A percentile compares a stretch with the other conserved stretches of the same genome.
Evolutionary conservation across 2,329 filamentous ascomycete genomes (phyloP).

Genomic region (Fusarium anthophilum): DNA sequence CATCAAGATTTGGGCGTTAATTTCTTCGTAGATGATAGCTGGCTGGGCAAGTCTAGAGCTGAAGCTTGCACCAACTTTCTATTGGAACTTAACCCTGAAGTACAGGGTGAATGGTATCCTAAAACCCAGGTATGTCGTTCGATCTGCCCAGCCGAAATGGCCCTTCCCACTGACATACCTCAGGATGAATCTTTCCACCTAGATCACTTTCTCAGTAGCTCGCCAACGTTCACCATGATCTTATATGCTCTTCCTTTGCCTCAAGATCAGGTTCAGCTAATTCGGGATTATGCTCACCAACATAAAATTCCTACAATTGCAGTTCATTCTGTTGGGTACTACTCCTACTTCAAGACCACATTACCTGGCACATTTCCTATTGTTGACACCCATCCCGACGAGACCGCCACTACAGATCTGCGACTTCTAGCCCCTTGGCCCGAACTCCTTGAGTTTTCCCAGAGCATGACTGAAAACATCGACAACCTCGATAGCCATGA

Average conservation of each 20-base stretch:
- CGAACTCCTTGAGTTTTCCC: constrained; percentile 75
- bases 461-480: constrained; percentile 73
- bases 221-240: constrained; percentile 61
- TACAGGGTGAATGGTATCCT: constrained; percentile 77
- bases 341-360: constrained; percentile 84
- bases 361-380: constrained; percentile 86
- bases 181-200: constrained; percentile 49
- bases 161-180: constrained; percentile 3
- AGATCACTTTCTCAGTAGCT: constrained; percentile 52
- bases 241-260: constrained; percentile 63
- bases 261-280: constrained; percentile 53
- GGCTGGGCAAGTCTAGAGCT: constrained; percentile 80
- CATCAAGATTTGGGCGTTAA: constrained; percentile 92
- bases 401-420: constrained; percentile 84
- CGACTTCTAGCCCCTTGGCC: constrained; percentile 87
- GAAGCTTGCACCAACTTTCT: constrained; percentile 80
- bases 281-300: constrained; percentile 60
- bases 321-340: constrained; percentile 91
- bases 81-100: constrained; percentile 91
- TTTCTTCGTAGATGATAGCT: constrained; percentile 89
- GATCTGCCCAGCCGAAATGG: neutral
- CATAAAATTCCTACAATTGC: constrained; percentile 79
- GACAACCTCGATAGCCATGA: constrained; percentile 78
- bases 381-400: constrained; percentile 94
- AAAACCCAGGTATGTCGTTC: constrained; percentile 48